These are phyloP conservation scores for Ormosia semicastrata DNA, from an alignment of 306 rosid genomes.

Conservation along the genomic window DNA sequence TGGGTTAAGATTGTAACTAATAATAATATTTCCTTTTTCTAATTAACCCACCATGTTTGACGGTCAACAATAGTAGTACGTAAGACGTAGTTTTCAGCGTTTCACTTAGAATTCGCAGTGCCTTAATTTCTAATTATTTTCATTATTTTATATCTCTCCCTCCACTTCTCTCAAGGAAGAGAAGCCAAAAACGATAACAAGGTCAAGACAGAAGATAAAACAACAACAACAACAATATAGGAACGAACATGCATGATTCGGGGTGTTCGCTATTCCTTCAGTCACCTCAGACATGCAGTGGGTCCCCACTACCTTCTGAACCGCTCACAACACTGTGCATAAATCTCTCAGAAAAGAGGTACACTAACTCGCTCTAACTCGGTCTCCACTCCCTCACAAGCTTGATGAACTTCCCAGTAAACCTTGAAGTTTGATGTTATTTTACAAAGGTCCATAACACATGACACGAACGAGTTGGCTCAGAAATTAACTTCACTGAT, in stretches of 20 bases:
- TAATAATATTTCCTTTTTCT: not conserved
- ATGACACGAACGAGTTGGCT: not conserved
- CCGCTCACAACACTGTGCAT: not conserved
- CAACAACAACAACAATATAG: constrained; percentile 25
- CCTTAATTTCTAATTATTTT: not conserved
- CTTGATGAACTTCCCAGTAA: not conserved
- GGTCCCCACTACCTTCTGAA: constrained; percentile 25
- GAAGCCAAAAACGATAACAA: constrained; percentile 35
- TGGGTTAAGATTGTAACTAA: not conserved
- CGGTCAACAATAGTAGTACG: constrained; percentile 29
- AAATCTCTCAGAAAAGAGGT: not conserved
- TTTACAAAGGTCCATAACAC: not conserved
- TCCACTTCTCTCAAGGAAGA: not conserved
- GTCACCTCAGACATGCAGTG: constrained; percentile 52
- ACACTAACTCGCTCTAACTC: not conserved
- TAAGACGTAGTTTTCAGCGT: constrained; percentile 24
- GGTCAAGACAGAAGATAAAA: constrained; percentile 37
- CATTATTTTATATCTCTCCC: not conserved
- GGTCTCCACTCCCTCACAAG: not conserved
- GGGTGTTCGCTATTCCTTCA: constrained; percentile 28
- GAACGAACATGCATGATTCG: constrained; percentile 42
- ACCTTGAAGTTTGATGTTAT: constrained; percentile 5
- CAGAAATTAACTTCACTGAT: constrained; percentile 37
- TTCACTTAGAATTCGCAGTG: not conserved
- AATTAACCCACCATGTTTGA: constrained; percentile 24